A percentile compares a stretch with the other conserved stretches of the same genome.
phyloP scores from a whole-genome alignment of 2,329 filamentous ascomycete species.

The Akanthomyces uredinophilus region DNA sequence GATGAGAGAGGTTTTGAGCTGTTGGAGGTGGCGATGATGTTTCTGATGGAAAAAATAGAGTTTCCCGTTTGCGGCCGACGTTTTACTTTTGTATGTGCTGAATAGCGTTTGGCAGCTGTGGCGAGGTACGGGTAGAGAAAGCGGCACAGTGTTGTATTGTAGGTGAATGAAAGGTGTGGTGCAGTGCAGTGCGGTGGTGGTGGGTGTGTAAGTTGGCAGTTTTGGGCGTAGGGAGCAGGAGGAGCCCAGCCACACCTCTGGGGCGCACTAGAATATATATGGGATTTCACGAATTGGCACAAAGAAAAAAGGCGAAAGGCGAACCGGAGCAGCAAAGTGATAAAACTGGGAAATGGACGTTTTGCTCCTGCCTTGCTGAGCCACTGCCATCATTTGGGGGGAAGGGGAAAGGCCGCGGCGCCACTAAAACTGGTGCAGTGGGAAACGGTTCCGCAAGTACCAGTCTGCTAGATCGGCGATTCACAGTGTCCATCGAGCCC shows the following conservation, averaged over 20 bases:
- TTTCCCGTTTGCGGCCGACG: no score
- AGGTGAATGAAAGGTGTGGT: background rate
- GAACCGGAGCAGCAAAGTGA: background rate
- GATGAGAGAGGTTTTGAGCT: background rate
- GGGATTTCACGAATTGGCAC: constrained; percentile 4
- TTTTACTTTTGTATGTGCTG: no score
- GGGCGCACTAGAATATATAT: constrained; percentile 9
- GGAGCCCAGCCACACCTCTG: constrained; percentile 5
- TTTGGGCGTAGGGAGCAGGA: background rate
- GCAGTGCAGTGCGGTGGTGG: no score
- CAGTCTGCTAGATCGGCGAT: background rate
- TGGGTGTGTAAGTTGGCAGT: background rate
- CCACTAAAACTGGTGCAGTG: background rate
- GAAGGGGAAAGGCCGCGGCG: background rate
- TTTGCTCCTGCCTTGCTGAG: constrained; percentile 2
- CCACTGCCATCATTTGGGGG: background rate
- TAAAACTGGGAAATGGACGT: constrained; percentile 6
- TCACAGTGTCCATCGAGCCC: background rate
- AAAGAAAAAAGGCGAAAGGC: background rate
- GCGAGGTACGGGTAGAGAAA: no score
- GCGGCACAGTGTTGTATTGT: background rate
- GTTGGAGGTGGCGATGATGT: background rate
- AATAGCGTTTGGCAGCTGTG: no score
- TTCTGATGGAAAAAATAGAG: background rate
- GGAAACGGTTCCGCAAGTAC: background rate